These are phyloP conservation scores for Phialemoniopsis sp. DNA, from an alignment of 2,329 filamentous ascomycete genomes.

Conservation along the genomic window DNA sequence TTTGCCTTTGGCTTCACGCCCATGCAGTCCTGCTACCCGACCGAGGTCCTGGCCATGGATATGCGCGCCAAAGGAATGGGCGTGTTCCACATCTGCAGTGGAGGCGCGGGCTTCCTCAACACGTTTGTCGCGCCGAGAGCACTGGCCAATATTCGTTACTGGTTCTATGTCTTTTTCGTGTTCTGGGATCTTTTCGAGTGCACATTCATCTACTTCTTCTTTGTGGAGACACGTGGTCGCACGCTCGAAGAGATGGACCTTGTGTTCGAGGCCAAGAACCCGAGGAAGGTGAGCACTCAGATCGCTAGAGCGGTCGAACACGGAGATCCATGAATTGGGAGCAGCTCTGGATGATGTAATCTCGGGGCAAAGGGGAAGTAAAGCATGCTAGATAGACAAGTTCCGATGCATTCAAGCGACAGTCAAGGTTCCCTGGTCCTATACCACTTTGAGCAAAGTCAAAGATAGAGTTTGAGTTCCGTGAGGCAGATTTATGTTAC, in stretches of 20 bases:
- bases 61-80: constrained; percentile 47
- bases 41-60: constrained; percentile 55
- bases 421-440: no score
- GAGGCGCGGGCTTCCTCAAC: constrained; percentile 36
- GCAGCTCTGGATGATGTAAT: no score
- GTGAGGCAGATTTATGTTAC: no score
- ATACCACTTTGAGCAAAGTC: no score
- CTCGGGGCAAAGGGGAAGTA: no score
- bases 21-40: constrained; percentile 51
- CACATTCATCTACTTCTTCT: constrained; percentile 61
- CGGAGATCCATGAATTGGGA: no score
- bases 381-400: no score
- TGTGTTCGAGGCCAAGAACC: constrained; percentile 63
- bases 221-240: constrained; percentile 66
- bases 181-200: constrained; percentile 58
- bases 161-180: constrained; percentile 65
- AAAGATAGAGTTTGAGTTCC: no score
- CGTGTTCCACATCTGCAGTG: constrained; percentile 12
- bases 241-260: constrained; percentile 67
- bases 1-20: constrained; percentile 47
- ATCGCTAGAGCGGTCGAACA: no score
- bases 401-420: no score
- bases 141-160: constrained; percentile 57
- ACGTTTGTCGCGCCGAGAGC: constrained; percentile 61
- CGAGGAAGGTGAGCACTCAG: no score